These are phyloP conservation scores for Phytophthora fragariae DNA, from an alignment of 352 stramenopile species.

Conservation along the genomic window DNA sequence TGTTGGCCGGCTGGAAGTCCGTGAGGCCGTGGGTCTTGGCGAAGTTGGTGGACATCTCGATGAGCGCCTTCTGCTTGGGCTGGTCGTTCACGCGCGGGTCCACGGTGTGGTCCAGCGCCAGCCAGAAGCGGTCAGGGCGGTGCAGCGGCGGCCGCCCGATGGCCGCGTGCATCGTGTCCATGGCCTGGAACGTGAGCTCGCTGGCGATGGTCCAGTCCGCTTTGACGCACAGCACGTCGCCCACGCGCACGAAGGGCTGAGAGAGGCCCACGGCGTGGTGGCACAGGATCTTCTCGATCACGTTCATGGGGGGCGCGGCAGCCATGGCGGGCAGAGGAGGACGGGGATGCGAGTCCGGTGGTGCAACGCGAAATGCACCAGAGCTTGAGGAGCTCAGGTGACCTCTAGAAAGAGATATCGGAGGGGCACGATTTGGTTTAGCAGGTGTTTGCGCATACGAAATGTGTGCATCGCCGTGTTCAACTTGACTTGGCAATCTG, in stretches of 20 bases:
- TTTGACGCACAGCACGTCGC: conserved; percentile 81
- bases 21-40: conserved; percentile 73
- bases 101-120: conserved; percentile 84
- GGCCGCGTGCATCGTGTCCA: conserved; percentile 82
- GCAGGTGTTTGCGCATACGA: conserved; percentile 27
- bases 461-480: background rate
- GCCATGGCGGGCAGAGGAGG: conserved; percentile 36
- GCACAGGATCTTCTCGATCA: conserved; percentile 89
- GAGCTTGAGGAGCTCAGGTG: background rate
- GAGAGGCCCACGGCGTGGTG: conserved; percentile 44
- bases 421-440: background rate
- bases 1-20: conserved; percentile 85
- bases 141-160: conserved; percentile 78
- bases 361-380: conserved; percentile 24
- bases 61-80: conserved; percentile 82
- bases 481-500: conserved; percentile 7
- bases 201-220: conserved; percentile 85
- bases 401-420: background rate
- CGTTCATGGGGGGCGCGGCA: conserved; percentile 72
- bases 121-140: conserved; percentile 85
- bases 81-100: conserved; percentile 82
- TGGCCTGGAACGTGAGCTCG: conserved; percentile 85
- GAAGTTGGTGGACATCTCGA: conserved; percentile 83
- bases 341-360: conserved; percentile 49
- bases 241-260: conserved; percentile 59